Percentiles rank a stretch among this genome's conserved stretches.
Evolutionary conservation across 192 early-diverging fungal species (phyloP).

Genomic region (Spizellomyces punctatus): DNA sequence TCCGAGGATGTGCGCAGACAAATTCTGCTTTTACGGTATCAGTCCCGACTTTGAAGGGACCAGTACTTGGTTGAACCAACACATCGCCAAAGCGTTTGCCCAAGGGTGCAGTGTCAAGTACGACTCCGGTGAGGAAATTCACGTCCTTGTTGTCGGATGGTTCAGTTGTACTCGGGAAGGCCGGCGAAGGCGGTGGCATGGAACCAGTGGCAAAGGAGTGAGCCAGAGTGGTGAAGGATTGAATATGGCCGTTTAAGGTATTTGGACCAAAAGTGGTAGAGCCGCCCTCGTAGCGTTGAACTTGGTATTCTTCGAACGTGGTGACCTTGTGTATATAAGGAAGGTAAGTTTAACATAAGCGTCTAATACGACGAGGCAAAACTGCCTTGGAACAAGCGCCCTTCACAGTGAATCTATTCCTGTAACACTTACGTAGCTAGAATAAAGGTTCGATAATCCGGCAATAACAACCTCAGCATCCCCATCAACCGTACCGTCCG

Average conservation of each 20-base stretch:
- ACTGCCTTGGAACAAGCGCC: no score
- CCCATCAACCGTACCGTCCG: conserved; percentile 40
- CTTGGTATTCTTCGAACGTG: conserved; percentile 62
- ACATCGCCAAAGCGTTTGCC: conserved; percentile 42
- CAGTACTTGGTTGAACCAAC: conserved; percentile 22
- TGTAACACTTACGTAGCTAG: conserved; percentile 39
- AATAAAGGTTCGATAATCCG: conserved; percentile 60
- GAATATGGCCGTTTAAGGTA: conserved; percentile 56
- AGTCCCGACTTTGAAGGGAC: not conserved
- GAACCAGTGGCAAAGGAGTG: conserved; percentile 35
- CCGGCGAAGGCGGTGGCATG: conserved; percentile 3
- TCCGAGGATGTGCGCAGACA: conserved; percentile 51
- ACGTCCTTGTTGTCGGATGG: conserved; percentile 22
- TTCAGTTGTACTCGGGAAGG: conserved; percentile 6
- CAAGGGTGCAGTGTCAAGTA: conserved; percentile 38
- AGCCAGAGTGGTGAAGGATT: conserved; percentile 53
- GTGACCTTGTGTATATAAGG: conserved; percentile 43
- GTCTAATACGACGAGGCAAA: not conserved
- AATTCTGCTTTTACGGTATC: conserved; percentile 37
- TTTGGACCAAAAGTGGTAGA: conserved; percentile 62
- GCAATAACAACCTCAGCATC: conserved; percentile 50
- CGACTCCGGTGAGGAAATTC: conserved; percentile 34
- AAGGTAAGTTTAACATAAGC: not conserved
- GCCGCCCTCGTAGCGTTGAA: conserved; percentile 66
- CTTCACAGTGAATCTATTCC: no score